A percentile compares a stretch with the other conserved stretches of the same genome.
These are phyloP conservation scores for Aspergillus panamensis DNA, from an alignment of 495 filamentous ascomycete genomes.

Conservation along the genomic window DNA sequence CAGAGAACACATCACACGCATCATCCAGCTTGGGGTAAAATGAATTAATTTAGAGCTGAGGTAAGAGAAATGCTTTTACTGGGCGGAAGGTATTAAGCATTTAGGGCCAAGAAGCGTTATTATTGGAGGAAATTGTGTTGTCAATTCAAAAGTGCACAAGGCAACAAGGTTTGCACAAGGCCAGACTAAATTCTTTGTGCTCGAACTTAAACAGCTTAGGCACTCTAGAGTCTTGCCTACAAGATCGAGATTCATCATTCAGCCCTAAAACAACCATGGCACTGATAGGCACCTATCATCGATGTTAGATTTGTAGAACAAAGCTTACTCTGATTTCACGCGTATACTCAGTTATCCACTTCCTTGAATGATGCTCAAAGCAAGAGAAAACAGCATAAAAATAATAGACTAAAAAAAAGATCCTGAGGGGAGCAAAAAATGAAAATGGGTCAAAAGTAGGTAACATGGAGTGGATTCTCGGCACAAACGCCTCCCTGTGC, in stretches of 20 bases:
- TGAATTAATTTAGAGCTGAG: neutral
- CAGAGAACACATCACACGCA: constrained; percentile 4
- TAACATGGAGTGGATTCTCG: neutral
- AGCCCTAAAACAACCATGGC: constrained; percentile 6
- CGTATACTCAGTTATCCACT: too few species aligned
- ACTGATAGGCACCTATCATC: constrained; percentile 9
- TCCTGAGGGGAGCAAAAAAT: neutral
- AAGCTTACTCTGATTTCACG: neutral
- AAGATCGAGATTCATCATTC: constrained; percentile 14
- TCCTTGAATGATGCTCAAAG: too few species aligned
- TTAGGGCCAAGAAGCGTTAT: neutral
- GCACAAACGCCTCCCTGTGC: neutral
- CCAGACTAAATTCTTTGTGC: neutral
- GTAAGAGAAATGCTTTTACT: neutral
- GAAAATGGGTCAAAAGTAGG: neutral
- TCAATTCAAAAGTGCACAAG: neutral
- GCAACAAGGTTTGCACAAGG: neutral
- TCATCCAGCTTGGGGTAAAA: neutral
- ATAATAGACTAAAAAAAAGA: too few species aligned
- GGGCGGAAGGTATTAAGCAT: neutral
- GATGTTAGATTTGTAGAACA: constrained; percentile 3
- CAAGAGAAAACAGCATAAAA: too few species aligned
- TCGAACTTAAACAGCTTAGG: neutral
- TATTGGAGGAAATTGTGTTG: neutral
- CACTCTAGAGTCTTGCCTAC: neutral